These are phyloP conservation scores for Diaporthe amygdali DNA, from an alignment of 2,329 filamentous ascomycete genomes.

Conservation along the genomic window DNA sequence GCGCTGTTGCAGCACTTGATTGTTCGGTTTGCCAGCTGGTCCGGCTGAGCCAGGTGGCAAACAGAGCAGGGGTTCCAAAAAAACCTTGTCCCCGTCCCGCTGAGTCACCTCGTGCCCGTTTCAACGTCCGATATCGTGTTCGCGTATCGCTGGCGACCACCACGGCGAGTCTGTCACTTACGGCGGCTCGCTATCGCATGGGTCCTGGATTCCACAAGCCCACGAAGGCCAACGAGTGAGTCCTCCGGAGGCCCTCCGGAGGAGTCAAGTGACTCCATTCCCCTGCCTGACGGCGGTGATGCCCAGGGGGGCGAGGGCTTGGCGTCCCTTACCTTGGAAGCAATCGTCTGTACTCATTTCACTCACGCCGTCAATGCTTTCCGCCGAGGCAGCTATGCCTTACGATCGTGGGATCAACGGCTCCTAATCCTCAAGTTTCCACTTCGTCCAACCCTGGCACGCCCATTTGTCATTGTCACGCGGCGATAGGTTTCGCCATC, in stretches of 20 bases:
- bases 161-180: not conserved
- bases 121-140: slow-evolving; percentile 9
- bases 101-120: slow-evolving; percentile 18
- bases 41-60: slow-evolving; percentile 17
- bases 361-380: not conserved
- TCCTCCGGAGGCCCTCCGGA: slow-evolving; percentile 12
- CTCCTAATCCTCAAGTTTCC: not conserved
- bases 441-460: not conserved
- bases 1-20: not conserved
- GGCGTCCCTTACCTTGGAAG: not conserved
- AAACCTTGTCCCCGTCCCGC: not conserved
- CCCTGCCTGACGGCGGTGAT: not conserved
- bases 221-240: slow-evolving; percentile 4
- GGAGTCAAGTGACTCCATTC: slow-evolving; percentile 2
- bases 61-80: not conserved
- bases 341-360: not conserved
- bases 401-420: not conserved
- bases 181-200: not conserved
- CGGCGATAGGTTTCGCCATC: not conserved
- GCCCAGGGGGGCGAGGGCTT: not conserved
- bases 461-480: not conserved
- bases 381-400: too few relatives aligned
- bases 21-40: slow-evolving; percentile 12
- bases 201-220: not conserved
- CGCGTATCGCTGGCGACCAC: not conserved